A percentile compares a stretch with the other conserved stretches of the same genome.
phyloP scores from a whole-genome alignment of 2,329 filamentous ascomycete genomes.

The Aspergillus quadrilineatus region DNA sequence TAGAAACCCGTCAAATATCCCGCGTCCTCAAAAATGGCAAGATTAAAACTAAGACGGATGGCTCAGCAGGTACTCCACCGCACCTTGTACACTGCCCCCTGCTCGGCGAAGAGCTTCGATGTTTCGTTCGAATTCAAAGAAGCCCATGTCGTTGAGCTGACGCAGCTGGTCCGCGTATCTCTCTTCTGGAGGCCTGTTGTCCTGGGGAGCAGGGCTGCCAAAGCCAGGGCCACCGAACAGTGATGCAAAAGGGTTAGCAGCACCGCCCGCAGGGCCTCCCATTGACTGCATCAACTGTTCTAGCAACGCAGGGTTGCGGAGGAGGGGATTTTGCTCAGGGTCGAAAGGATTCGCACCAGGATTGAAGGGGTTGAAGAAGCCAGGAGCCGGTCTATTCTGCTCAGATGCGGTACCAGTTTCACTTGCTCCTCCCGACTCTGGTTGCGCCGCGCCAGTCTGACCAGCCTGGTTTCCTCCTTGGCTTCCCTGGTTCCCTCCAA shows the following conservation, averaged over 20 bases:
- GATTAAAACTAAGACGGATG: constrained; percentile 27
- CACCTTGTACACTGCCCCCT: constrained; percentile 91
- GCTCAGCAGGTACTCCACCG: constrained; percentile 43
- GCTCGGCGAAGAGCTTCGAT: constrained; percentile 82
- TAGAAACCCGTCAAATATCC: constrained; percentile 7
- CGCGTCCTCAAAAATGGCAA: neutral
- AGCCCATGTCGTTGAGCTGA: constrained; percentile 98
- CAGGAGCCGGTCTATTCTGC: constrained; percentile 29
- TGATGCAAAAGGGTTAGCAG: constrained; percentile 45
- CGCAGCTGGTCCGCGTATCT: constrained; percentile 84
- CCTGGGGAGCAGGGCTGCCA: constrained; percentile 58
- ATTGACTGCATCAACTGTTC: constrained; percentile 56
- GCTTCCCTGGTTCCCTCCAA: constrained; percentile 39
- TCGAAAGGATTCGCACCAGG: constrained; percentile 47
- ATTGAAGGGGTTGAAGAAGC: constrained; percentile 30
- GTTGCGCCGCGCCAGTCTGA: constrained; percentile 31
- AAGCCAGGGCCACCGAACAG: constrained; percentile 54
- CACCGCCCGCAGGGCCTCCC: constrained; percentile 40
- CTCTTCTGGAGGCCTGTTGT: constrained; percentile 90
- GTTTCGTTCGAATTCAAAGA: constrained; percentile 94
- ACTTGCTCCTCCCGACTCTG: constrained; percentile 29
- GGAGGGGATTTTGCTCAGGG: constrained; percentile 53
- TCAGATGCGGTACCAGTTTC: constrained; percentile 30
- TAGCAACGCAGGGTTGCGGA: constrained; percentile 61
- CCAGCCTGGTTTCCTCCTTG: constrained; percentile 31